Conservation (phyloP, 2,329 filamentous ascomycete species). For the Claviceps capensis region DNA sequence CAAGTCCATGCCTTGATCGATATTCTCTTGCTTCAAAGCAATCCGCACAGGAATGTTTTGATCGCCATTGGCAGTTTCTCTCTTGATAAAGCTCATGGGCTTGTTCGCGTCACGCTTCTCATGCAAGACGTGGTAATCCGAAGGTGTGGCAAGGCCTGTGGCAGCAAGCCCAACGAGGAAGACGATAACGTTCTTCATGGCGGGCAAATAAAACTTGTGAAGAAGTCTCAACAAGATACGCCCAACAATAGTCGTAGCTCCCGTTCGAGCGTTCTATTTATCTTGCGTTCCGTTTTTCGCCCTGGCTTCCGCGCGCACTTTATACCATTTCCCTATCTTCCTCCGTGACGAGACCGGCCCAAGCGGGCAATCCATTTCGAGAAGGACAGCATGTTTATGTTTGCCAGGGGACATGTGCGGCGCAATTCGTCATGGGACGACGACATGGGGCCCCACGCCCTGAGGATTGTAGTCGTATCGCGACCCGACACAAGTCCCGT, state of each 20-base stretch:
- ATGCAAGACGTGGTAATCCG: conserved; percentile 17
- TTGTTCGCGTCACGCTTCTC: conserved; percentile 14
- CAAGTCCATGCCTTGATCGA: conserved; percentile 30
- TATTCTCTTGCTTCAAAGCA: conserved; percentile 30
- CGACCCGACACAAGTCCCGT: neutral
- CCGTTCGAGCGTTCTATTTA: no score
- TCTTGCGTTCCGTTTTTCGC: neutral
- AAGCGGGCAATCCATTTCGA: neutral
- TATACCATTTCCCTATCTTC: neutral
- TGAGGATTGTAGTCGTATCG: neutral
- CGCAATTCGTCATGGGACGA: neutral
- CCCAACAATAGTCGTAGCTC: neutral
- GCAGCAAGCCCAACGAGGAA: conserved; percentile 10
- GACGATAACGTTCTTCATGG: conserved; percentile 10
- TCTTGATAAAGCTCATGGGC: conserved; percentile 13
- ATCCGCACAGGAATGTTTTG: conserved; percentile 25
- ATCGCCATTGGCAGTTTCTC: conserved; percentile 8
- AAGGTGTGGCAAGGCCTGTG: conserved; percentile 8
- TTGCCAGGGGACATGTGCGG: neutral
- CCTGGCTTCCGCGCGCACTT: neutral
- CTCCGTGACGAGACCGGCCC: neutral
- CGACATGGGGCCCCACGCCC: neutral
- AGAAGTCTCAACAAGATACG: neutral
- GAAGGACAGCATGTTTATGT: neutral
- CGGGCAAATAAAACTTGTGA: neutral